These are phyloP conservation scores for Curvularia eragrostidis DNA, from an alignment of 2,329 filamentous ascomycete genomes.

Conservation along the genomic window DNA sequence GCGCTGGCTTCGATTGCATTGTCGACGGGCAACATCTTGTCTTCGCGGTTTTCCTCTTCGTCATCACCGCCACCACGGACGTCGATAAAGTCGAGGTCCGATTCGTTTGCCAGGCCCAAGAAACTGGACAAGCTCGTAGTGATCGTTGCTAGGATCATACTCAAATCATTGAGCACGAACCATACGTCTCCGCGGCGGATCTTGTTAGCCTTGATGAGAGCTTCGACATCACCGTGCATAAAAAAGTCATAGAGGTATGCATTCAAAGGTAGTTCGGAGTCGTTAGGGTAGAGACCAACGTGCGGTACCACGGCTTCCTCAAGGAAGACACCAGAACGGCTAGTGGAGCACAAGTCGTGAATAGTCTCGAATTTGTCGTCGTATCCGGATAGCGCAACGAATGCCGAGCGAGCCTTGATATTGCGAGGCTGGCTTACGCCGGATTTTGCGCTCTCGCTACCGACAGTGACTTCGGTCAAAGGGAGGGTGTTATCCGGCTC, in stretches of 20 bases:
- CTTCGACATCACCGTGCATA: conserved; percentile 70
- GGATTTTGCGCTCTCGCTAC: conserved; percentile 37
- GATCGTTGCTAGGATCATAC: conserved; percentile 72
- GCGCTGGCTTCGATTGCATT: conserved; percentile 26
- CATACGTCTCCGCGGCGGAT: conserved; percentile 73
- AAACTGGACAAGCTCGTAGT: conserved; percentile 68
- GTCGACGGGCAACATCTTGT: conserved; percentile 43
- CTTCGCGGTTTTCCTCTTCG: conserved; percentile 56
- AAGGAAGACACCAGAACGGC: conserved; percentile 73
- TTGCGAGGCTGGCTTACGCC: conserved; percentile 29
- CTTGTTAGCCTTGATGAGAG: conserved; percentile 68
- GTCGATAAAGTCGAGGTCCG: conserved; percentile 59
- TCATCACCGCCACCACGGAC: conserved; percentile 60
- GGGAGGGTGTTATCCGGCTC: conserved; percentile 64
- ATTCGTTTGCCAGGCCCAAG: conserved; percentile 57
- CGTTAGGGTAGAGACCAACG: conserved; percentile 66
- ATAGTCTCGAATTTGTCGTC: conserved; percentile 69
- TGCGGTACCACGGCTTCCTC: conserved; percentile 76
- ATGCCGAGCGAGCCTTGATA: conserved; percentile 67
- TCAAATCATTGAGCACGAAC: conserved; percentile 74
- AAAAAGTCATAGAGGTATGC: conserved; percentile 79
- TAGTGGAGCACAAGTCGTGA: conserved; percentile 69
- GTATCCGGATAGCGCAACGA: conserved; percentile 74
- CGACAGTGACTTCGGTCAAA: conserved; percentile 61
- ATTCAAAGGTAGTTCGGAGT: conserved; percentile 64